A percentile compares a stretch with the other conserved stretches of the same genome.
These are phyloP conservation scores for Diospyros kaki DNA, from an alignment of 148 eudicot genomes.

Conservation along the genomic window DNA sequence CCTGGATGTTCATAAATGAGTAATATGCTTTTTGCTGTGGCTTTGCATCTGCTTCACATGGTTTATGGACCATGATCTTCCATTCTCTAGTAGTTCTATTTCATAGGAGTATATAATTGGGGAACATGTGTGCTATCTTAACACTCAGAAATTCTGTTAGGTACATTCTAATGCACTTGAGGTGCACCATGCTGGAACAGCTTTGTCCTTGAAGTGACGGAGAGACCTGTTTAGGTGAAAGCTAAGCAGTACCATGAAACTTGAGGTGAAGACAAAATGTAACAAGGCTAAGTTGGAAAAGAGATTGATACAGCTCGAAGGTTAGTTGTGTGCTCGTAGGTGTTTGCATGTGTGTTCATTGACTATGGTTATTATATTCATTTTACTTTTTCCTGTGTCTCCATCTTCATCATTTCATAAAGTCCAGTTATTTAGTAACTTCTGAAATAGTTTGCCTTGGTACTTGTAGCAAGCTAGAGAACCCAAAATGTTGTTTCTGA, in stretches of 20 bases:
- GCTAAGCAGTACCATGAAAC: conserved; percentile 51
- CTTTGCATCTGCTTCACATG: not conserved
- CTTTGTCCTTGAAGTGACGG: conserved; percentile 26
- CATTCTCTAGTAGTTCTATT: not conserved
- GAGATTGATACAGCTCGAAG: conserved; percentile 23
- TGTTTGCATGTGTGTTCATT: not conserved
- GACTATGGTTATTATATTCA: not conserved
- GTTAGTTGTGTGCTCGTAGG: conserved; percentile 2
- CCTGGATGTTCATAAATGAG: too few species aligned
- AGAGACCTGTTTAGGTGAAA: conserved; percentile 49
- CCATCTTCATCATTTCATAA: not conserved
- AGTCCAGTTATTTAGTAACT: not conserved
- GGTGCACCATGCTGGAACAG: conserved; percentile 17
- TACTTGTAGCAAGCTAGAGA: not conserved
- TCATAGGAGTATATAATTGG: not conserved
- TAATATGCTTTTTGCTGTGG: too few species aligned
- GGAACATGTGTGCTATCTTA: not conserved
- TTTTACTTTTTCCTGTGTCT: not conserved
- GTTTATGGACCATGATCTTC: not conserved
- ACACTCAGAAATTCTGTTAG: conserved; percentile 6
- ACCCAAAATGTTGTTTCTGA: not conserved
- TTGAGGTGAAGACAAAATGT: conserved; percentile 45
- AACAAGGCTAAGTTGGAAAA: conserved; percentile 37
- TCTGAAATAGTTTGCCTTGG: not conserved
- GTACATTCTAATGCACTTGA: conserved; percentile 17